Evolutionary conservation across 2,329 filamentous ascomycete genomes (phyloP).

Genomic region (Didymella glomerata): DNA sequence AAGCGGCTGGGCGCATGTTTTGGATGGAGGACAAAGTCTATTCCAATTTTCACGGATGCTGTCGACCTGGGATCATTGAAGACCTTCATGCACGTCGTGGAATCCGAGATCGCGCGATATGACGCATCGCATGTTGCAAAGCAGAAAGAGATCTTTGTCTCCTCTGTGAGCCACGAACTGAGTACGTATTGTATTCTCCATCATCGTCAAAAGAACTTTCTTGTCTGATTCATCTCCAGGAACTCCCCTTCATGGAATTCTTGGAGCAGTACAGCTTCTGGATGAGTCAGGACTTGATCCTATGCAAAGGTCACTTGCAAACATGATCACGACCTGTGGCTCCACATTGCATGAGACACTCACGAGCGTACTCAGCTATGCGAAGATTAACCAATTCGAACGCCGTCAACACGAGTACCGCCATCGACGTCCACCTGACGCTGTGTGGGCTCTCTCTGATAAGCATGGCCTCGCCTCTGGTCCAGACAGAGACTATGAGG

Average conservation of each 20-base stretch:
- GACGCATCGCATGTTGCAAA: conserved; percentile 23
- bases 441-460: conserved; percentile 19
- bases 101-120: conserved; percentile 23
- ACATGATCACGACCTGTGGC: conserved; percentile 58
- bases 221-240: too few species aligned
- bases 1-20: conserved; percentile 31
- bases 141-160: conserved; percentile 27
- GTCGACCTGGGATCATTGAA: conserved; percentile 25
- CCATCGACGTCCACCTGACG: conserved; percentile 14
- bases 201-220: too few species aligned
- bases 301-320: conserved; percentile 54
- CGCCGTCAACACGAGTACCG: conserved; percentile 47
- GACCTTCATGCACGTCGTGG: conserved; percentile 25
- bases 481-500: conserved; percentile 24
- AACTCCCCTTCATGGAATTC: conserved; percentile 47
- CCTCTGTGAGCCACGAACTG: conserved; percentile 28
- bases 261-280: conserved; percentile 58
- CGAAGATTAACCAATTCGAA: conserved; percentile 39
- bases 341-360: conserved; percentile 57
- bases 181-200: conserved; percentile 8
- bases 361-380: conserved; percentile 32
- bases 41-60: conserved; percentile 24
- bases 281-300: conserved; percentile 51
- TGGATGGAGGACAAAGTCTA: conserved; percentile 20
- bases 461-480: conserved; percentile 14